These are phyloP conservation scores for Erythrophleum fordii DNA, from an alignment of 306 rosid species.

Conservation along the genomic window DNA sequence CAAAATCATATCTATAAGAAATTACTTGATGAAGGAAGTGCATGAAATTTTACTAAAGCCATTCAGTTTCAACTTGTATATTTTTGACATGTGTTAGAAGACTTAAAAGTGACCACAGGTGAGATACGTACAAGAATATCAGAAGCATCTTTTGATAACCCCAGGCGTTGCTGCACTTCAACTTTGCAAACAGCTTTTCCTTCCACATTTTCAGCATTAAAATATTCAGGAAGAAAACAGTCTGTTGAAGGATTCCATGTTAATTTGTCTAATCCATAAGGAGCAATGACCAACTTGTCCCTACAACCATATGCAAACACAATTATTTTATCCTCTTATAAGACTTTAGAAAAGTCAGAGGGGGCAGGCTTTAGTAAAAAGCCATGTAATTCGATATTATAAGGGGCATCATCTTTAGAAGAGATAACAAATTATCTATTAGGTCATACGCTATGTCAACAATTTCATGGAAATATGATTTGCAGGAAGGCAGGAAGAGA, in stretches of 20 bases:
- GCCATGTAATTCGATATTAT: constrained; percentile 25
- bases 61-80: constrained; percentile 5
- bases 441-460: constrained; percentile 19
- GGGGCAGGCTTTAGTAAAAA: background rate
- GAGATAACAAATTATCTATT: constrained; percentile 10
- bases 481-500: background rate
- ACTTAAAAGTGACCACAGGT: constrained; percentile 1
- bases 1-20: background rate
- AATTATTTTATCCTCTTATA: constrained; percentile 22
- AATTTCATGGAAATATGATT: constrained; percentile 33
- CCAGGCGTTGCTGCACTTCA: constrained; percentile 64
- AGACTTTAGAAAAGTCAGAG: constrained; percentile 18
- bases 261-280: constrained; percentile 73
- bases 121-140: constrained; percentile 56
- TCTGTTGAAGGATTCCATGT: constrained; percentile 86
- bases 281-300: constrained; percentile 73
- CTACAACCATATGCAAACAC: constrained; percentile 48
- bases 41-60: background rate
- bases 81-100: constrained; percentile 23
- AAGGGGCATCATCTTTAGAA: constrained; percentile 8
- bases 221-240: constrained; percentile 68
- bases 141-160: constrained; percentile 60
- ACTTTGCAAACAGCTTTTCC: constrained; percentile 80
- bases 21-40: background rate
- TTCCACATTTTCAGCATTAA: constrained; percentile 61